Evolutionary conservation across 1,284 basidiomycete genomes (phyloP), one percentile per base, ranked within the genome.

Genomic region (Trichosporon sp.): DNA sequence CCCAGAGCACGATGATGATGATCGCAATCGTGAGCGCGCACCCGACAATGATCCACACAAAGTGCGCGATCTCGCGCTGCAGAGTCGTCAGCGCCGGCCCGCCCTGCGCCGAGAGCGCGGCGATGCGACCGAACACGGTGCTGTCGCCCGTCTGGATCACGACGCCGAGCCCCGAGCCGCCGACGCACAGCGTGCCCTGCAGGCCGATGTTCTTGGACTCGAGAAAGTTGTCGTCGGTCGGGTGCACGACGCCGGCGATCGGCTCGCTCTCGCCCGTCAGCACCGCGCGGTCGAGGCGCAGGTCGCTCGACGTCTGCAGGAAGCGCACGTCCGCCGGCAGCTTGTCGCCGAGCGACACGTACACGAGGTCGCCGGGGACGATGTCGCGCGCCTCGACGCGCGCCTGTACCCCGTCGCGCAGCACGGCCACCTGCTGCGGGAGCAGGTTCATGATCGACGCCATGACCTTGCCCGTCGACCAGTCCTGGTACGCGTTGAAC

Each of bases 191-290:
- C 0, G 89, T 90, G 13, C 89, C 89, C 79, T 88, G 87, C 13
- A 90, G 82, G 2, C 87, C 88, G 58, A 90, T 84, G 77, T 90
- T 90, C 72, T 86, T 84, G n/a, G 87, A 87, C 75, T 89, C 88
- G 7, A 89, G 85, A 23, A 87, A 83, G 68, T 88, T 90, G 23
- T 85, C 82, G 12, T 87, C 86, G 1, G 87, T 88, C 15, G 78
- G 75, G 25, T 88, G 85, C 53, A 88, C 77, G 1, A 84, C 83
- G 0, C 84, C 88, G 0, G 85, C 77, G 38, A 90, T 84, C 74
- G 88, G 86, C 66, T 89, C 87, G 25, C 82, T 77, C 80, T 88
- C 86, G 38, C 89, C 89, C 0, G 89, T 90, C 47, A 90, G 83
- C n/a, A 90, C 85, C 2, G 88, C 86, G 32, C 88, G 85, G 75